Conservation (phyloP, 2,329 filamentous ascomycete species). For the Helminthosporium solani region DNA sequence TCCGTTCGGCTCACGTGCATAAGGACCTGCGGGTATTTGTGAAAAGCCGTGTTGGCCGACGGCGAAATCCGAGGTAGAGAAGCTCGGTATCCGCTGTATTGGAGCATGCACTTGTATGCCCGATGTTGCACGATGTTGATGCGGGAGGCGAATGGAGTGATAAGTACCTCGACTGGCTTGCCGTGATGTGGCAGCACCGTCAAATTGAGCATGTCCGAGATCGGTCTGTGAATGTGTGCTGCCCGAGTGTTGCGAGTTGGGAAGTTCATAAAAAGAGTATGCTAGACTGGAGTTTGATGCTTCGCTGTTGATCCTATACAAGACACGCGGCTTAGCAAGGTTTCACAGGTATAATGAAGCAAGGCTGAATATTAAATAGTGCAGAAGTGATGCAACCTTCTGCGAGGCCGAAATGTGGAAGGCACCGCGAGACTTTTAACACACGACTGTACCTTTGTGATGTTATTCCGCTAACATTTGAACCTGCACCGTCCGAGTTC, state of each 20-base stretch:
- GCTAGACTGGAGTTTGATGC: conserved; percentile 28
- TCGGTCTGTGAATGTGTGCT: conserved; percentile 17
- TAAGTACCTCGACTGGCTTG: conserved; percentile 21
- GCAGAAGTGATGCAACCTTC: background rate
- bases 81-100: conserved; percentile 12
- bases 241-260: conserved; percentile 28
- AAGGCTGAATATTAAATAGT: background rate
- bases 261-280: conserved; percentile 38
- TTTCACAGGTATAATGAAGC: background rate
- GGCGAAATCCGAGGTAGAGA: conserved; percentile 1
- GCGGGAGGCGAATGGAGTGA: conserved; percentile 18
- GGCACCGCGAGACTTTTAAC: background rate
- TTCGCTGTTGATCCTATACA: conserved; percentile 22
- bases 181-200: conserved; percentile 20
- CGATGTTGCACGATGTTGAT: conserved; percentile 9
- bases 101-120: conserved; percentile 5
- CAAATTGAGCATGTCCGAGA: conserved; percentile 20
- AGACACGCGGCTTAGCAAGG: background rate
- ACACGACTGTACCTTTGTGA: background rate
- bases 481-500: background rate
- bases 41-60: conserved; percentile 8
- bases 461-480: background rate
- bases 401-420: background rate
- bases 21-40: conserved; percentile 15
- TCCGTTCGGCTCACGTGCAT: conserved; percentile 11